Base-by-base conservation (phyloP, 2,329 filamentous ascomycete species). In the Aureobasidium sp. region DNA sequence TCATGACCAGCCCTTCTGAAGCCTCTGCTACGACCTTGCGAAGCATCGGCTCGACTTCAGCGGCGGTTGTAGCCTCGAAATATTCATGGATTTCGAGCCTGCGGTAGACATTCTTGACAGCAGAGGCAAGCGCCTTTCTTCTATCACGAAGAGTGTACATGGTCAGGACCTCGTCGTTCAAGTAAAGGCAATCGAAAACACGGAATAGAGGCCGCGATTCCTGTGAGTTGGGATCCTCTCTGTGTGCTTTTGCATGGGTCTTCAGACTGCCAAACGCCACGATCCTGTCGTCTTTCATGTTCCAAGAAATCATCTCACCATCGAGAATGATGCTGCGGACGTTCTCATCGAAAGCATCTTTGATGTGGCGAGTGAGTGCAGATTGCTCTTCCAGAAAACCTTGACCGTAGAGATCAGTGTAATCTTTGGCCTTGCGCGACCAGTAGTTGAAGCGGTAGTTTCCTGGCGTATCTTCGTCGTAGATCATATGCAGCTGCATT, bases 221-320 rank as follows among this genome's bases (percentile, higher is more conserved):
- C 4, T 79, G 84, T 3, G 76, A 74, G 63, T 83, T 87, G 0
- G 86, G 87, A 65, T 92, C 91, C 64, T 86, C 84, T 70, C 92
- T 87, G 69, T 93, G 89, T 0, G 87, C 82, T 36, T 96, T 75
- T 0, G 93, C 93, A 0, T 92, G 93, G 1, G 91, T 93, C 75
- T 99, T 99, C 53, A 99, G 80, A 0, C 90, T 95, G 8, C 94
- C 94, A 72, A 99, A 99, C 0, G 88, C 86, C 17, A 96, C 88
- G 58, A 94, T 89, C 61, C 88, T 88, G 75, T 96, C 89, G 55
- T 89, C 80, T 48, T 87, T 85, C 64, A 91, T 89, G 71, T 97
- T 91, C 94, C 94, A 99, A 0, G 92, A 96, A 63, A 99, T 91
- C 94, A 99, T 99, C 73, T 99, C 94, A 10, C 94, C 94, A 69